phyloP scores from a whole-genome alignment of 257 asterid species.

The Linaria vulgaris region DNA sequence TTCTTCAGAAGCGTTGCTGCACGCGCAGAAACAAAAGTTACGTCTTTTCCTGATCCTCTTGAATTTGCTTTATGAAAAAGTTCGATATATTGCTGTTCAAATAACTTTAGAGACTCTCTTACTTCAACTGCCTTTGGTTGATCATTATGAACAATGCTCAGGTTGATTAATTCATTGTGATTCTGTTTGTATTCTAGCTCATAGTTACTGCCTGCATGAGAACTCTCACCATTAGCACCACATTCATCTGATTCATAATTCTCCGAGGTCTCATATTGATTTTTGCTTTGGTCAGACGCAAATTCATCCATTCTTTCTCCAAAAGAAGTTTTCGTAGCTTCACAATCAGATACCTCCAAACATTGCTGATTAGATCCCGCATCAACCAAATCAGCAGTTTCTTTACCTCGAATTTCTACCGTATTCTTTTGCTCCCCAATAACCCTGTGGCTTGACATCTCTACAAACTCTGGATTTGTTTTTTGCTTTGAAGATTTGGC shows the following conservation, averaged over 20 bases:
- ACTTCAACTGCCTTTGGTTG: conserved; percentile 30
- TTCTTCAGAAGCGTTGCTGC: conserved; percentile 25
- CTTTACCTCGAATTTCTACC: not conserved
- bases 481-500: not conserved
- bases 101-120: conserved; percentile 50
- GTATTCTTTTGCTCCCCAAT: too few species aligned
- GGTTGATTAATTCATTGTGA: conserved; percentile 25
- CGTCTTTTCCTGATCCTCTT: conserved; percentile 24
- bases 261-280: too few species aligned
- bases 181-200: not conserved
- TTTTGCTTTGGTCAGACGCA: too few species aligned
- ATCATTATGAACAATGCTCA: conserved; percentile 19
- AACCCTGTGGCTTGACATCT: not conserved
- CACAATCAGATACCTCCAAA: not conserved
- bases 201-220: not conserved
- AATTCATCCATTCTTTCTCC: too few species aligned
- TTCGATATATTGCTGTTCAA: conserved; percentile 40
- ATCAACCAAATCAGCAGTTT: conserved; percentile 1
- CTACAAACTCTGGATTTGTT: not conserved
- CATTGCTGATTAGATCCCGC: not conserved
- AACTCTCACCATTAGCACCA: not conserved
- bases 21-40: not conserved
- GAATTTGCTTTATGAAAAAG: conserved; percentile 29
- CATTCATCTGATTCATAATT: not conserved
- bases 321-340: not conserved